Evolutionary conservation across 306 rosid species (phyloP), one percentile per base, ranked within the genome.

Genomic region (Quillaja saponaria): DNA sequence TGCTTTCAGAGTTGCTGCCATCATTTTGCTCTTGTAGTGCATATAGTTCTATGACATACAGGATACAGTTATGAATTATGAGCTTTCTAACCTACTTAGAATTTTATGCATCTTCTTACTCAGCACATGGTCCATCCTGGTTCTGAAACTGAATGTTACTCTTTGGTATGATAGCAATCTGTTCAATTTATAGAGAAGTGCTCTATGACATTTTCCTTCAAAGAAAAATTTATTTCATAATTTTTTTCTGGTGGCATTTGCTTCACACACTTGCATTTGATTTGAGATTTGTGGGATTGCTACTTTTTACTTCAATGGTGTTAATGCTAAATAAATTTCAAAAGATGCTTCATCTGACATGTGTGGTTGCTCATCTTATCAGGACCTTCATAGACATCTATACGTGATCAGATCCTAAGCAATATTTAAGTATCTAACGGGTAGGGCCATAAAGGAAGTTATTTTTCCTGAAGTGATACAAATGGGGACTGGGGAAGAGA

Each of bases 401-500:
- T 39, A 13, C 37, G 59, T 50, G 60, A 64, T 39, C 73, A 18
- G 34, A 74, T 74, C 55, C 47, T 35, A 66, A 56, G 68, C 34
- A 39, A 13, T n/a, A n/a, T n/a, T n/a, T n/a, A n/a, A n/a, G n/a
- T n/a, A 25, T 25, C 31, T 48, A 47, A 11, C 16, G 63, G 18
- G 71, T 35, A 15, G 64, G 64, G 41, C 71, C 49, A 44, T n/a
- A 58, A 59, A 38, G 61, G 61, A 54, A 25, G 31, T 25, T 21
- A 34, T 37, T 41, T 53, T 66, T 77, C 49, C 45, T 63, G 50
- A 72, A 59, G 50, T 42, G 49, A 44, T 75, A 70, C 33, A 13
- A 31, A 94, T 94, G 97, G 97, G 99, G 66, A 87, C 97, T 25
- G 83, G 95, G 85, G 97, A 89, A 82, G 97, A 89, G 71, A 84